These are phyloP conservation scores for Entoloma clypeatum DNA, from an alignment of 1,284 basidiomycete species.

Conservation along the genomic window DNA sequence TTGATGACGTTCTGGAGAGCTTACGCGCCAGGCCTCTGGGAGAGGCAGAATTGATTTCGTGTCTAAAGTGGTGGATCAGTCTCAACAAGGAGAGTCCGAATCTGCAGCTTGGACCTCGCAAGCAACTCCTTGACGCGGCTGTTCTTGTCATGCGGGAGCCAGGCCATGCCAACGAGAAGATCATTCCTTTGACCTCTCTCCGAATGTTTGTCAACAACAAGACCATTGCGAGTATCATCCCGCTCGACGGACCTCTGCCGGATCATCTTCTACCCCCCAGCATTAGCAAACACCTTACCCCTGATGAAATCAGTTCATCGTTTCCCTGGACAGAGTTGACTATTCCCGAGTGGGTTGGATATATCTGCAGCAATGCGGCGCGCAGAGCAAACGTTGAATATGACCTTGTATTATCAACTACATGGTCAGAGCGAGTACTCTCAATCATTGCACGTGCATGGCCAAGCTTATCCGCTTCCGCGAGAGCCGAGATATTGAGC, in stretches of 20 bases:
- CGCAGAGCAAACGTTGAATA: conserved; percentile 45
- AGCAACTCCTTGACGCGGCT: conserved; percentile 67
- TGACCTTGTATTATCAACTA: conserved; percentile 66
- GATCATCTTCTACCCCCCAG: conserved; percentile 69
- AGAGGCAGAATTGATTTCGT: conserved; percentile 76
- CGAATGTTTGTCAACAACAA: conserved; percentile 74
- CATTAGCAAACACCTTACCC: conserved; percentile 63
- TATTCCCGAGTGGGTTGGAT: conserved; percentile 72
- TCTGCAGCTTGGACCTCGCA: conserved; percentile 43
- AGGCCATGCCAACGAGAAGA: conserved; percentile 41
- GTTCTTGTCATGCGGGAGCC: conserved; percentile 49
- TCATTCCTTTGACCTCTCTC: conserved; percentile 70
- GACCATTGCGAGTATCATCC: conserved; percentile 59
- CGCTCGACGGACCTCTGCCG: conserved; percentile 82
- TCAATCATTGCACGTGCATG: conserved; percentile 71
- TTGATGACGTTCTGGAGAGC: conserved; percentile 84
- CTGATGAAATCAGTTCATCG: conserved; percentile 50
- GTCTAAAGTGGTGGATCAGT: conserved; percentile 87
- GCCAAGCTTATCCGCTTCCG: conserved; percentile 60
- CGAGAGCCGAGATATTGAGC: conserved; percentile 55
- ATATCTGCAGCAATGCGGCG: conserved; percentile 55
- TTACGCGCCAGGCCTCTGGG: conserved; percentile 70
- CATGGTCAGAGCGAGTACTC: conserved; percentile 85
- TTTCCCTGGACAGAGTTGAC: conserved; percentile 85
- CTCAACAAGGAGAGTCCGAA: conserved; percentile 51